phyloP scores from a whole-genome alignment of 169 alveolate genomes.

The Eimeria falciformis region DNA sequence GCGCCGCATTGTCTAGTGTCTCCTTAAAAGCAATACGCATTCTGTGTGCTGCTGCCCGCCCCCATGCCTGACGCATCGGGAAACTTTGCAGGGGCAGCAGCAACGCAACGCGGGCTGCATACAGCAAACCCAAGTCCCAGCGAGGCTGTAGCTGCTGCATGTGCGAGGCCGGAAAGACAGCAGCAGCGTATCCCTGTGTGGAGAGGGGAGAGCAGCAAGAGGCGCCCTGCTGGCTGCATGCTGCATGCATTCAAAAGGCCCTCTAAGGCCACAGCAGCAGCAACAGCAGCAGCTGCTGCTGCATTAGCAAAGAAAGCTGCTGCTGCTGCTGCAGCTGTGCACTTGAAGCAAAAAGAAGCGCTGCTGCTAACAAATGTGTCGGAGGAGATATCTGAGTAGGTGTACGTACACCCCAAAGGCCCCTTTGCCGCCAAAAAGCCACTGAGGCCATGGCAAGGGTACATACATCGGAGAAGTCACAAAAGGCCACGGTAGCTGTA shows the following conservation, averaged over 20 bases:
- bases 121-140: too few relatives aligned
- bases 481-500: background rate
- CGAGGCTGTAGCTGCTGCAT: background rate
- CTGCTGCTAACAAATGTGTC: background rate
- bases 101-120: too few relatives aligned
- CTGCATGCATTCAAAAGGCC: background rate
- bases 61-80: too few relatives aligned
- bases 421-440: too few relatives aligned
- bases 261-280: background rate
- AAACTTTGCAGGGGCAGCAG: too few relatives aligned
- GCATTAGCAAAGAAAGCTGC: background rate
- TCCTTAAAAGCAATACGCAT: too few relatives aligned
- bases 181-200: background rate
- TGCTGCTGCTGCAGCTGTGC: conserved; percentile 27
- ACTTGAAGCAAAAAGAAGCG: background rate
- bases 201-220: background rate
- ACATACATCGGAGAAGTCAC: too few relatives aligned
- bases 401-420: conserved; percentile 50
- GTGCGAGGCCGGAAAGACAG: too few relatives aligned
- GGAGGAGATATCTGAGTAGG: background rate
- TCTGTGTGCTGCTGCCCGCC: too few relatives aligned
- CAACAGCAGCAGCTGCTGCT: background rate
- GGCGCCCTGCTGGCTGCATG: conserved; percentile 7
- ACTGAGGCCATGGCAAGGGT: too few relatives aligned
- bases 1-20: too few relatives aligned